Base-by-base conservation (phyloP, 2,329 filamentous ascomycete genomes). In the Ceratocystiopsis brevicomis region DNA sequence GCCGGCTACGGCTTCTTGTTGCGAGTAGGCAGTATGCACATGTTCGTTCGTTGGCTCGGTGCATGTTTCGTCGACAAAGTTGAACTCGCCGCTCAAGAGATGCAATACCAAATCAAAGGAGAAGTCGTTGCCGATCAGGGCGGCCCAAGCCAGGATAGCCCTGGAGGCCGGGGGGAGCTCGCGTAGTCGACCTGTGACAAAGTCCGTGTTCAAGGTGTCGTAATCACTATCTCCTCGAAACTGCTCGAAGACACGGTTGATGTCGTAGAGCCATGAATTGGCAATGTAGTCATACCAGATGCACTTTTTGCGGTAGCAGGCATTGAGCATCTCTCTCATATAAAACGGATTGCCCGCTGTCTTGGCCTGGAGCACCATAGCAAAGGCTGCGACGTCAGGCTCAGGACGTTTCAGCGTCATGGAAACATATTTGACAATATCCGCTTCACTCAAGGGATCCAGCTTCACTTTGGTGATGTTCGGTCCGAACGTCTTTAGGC, bases 231-330 rank as follows among this genome's bases (percentile, higher is more conserved):
- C 78, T 38, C 78, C 76, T 52, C 81, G 73, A 53, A 95, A 93
- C 49, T 92, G 78, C 39, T 80, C 76, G 54, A 94, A 94, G 1
- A 95, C 74, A 49, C 73, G 76, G 58, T 95, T 86, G 12, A 95
- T 63, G 54, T 92, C 81, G 56, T 79, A 95, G 38, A 80, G 70
- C 88, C 88, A 96, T 39, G 72, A 69, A 39, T 77, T 82, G 49
- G 80, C 74, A 51, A 76, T 77, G 68, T 90, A 94, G 48, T 86
- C 85, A 58, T 93, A 95, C 73, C 78, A 93, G 41, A 95, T 81
- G 57, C 83, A 93, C 51, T 79, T 79, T 55, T 84, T 90, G 37
- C 83, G 76, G 57, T 93, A 78, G 56, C 84, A 92, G 3, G 81
- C 79, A 54, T 83, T 83, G 5, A 95, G 70, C 71, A 95, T 92